Base-by-base conservation (phyloP, 768 basidiomycete genomes). In the Boletus edulis region DNA sequence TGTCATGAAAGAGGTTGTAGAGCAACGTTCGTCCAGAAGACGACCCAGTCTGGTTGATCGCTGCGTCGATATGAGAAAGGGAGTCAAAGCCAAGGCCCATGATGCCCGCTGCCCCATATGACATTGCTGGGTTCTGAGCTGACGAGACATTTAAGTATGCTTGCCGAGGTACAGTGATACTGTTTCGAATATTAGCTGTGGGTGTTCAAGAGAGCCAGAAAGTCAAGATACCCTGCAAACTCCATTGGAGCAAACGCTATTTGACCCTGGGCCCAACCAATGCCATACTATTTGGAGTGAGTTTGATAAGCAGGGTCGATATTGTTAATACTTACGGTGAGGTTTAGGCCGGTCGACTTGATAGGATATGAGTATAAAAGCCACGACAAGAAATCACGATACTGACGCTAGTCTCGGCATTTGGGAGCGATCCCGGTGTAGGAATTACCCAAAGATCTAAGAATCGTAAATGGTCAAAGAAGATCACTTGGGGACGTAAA, bases 21-120 rank as follows among this genome's bases (percentile, higher is more conserved):
- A 94, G 78, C 42, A 94, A 64, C 58, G 82, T 84, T 31, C 86
- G 81, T 18, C 91, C 91, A 7, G 79, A 73, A 3, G 81, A 76
- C 2, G 80, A 76, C 27, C 80, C 78, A 2, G 86, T 82, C 32
- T 70, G 62, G 59, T 86, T 87, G 44, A 90, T 69, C 7, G 74
- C 66, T 11, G 76, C 70, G 62, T 93, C 89, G 52, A 94, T 81
- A 32, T 75, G 80, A 4, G 92, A 94, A 40, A 94, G 81, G 17
- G 82, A 80, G 37, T 83, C 84, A 64, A 92, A 92, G 37, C 92
- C 91, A 13, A 92, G 78, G 11, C 91, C 90, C 37, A 83, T 67
- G 64, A 94, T 82, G 18, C 91, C 91, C 57, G 73, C 66, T 15
- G 88, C 86, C 18, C 86, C 88, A 62, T 87, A 90, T 4, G 76